A percentile compares a stretch with the other conserved stretches of the same genome.
Conservation (phyloP, 73 alveolate genomes). For the Paramecium sexaurelia region DNA sequence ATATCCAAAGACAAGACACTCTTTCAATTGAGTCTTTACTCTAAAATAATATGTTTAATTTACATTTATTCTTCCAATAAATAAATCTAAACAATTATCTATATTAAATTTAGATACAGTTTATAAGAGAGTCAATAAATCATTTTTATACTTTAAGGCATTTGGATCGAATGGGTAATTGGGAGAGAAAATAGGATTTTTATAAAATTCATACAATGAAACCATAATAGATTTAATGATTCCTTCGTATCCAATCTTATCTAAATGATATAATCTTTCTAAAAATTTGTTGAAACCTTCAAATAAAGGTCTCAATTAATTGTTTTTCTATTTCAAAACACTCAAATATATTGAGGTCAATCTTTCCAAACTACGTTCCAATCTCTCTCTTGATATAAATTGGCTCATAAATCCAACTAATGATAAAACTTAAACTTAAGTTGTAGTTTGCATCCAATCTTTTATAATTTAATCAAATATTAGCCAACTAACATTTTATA, state of each 20-base stretch:
- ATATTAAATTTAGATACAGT: constrained; percentile 57
- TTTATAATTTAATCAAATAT: constrained; percentile 48
- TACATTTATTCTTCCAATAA: constrained; percentile 47
- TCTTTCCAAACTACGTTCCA: constrained; percentile 52
- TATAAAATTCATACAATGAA: constrained; percentile 51
- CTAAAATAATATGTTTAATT: background rate
- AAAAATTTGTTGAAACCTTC: constrained; percentile 65
- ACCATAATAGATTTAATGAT: constrained; percentile 54
- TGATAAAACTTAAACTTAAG: constrained; percentile 10
- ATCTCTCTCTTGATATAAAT: constrained; percentile 40
- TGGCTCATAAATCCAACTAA: constrained; percentile 60
- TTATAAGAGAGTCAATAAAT: constrained; percentile 8
- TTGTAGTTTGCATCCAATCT: constrained; percentile 54
- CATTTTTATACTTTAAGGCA: constrained; percentile 48
- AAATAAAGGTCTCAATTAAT: constrained; percentile 44
- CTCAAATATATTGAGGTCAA: constrained; percentile 7
- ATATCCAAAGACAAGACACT: constrained; percentile 61
- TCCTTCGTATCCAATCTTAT: constrained; percentile 38
- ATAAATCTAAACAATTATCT: constrained; percentile 56
- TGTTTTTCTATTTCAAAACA: constrained; percentile 20
- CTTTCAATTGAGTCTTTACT: constrained; percentile 59
- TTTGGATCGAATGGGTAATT: constrained; percentile 66
- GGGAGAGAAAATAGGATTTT: constrained; percentile 59
- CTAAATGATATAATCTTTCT: constrained; percentile 41
- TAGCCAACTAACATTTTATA: constrained; percentile 36